Base-by-base conservation (phyloP, 1,284 basidiomycete species). In the Trichosporon sp. region DNA sequence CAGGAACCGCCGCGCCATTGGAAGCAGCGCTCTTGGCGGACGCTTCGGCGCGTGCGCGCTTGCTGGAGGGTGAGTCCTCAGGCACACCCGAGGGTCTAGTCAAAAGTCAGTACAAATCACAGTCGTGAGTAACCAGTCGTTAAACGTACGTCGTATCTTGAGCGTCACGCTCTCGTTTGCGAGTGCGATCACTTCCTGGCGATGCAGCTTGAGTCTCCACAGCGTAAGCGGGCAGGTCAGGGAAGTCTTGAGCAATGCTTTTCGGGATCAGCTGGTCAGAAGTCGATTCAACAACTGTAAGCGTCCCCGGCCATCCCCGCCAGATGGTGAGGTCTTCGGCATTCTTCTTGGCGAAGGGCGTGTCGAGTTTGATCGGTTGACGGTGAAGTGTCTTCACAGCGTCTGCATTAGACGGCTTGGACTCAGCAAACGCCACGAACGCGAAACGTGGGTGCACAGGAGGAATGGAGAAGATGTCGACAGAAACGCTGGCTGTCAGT, bases 391-490 rank as follows among this genome's bases (percentile, higher is more conserved):
- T 72, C 26, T 72, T 56, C n/a, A 82, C 79, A 0, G 81, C 83
- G 1, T 72, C 64, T 1, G 75, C 63, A 6, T 74, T 74, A 4
- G 78, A 74, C 2, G 67, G 68, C 0, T 64, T 26, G 1, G 77
- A 73, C n/a, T 80, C 76, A 16, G 72, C 71, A 68, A 78, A 84
- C 1, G 80, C 76, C 19, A 84, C 79, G 67, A 80, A 78, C 11
- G 83, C 83, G 64, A 83, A 84, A 2, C 83, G 80, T 10, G 80
- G 80, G 56, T 77, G 74, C 26, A 74, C 65, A 0, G 80, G 76
- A 0, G 80, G 78, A 19, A 84, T 78, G 65, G 82, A 81, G 68
- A 83, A 84, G 68, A 84, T 83, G 74, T 84, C 83, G 37, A 84
- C 82, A 1, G 82, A 78, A 3, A 78, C 68, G 61, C 82, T 84